Evolutionary conservation across 129 eudicot genomes (phyloP), one percentile per base, ranked within the genome.

Genomic region (Ambrosia trifida): DNA sequence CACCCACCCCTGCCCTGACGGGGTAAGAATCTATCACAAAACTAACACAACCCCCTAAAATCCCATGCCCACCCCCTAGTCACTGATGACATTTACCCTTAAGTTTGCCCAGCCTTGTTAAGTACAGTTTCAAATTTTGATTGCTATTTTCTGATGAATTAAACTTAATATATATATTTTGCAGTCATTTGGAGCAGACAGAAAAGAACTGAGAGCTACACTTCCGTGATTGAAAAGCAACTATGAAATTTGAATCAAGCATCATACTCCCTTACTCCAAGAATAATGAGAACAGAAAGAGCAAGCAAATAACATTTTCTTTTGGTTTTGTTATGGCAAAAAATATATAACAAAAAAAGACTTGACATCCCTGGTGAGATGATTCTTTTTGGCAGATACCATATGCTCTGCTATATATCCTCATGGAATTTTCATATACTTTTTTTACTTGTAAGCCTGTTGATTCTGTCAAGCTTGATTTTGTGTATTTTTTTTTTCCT

Each of bases 151-250:
- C 3, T 35, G 10, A 16, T 28, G 0, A 17, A 30, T 66, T 0
- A 12, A 66, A 17, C 3, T 5, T 76, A n/a, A 77, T 69, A 24
- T 24, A 24, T 0, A 24, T 24, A 24, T 17, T 7, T 31, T 84
- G 86, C 93, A 89, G 96, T 80, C 88, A 12, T 93, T 82, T 78
- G 98, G 98, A 71, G 85, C 92, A 16, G 98, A 93, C 76, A 82
- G 92, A 79, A 93, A 93, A 85, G 96, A 85, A 68, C 50, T 93
- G 32, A 83, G 88, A 85, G 76, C 90, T 47, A 78, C 73, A 49
- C 95, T 93, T 66, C 95, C 98, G 4, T 93, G 76, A 93, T 77
- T 33, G 32, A 30, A 61, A 49, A 60, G 44, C 31, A 45, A 76
- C 36, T 28, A 33, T 28, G 47, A 62, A 68, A 31, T n/a, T 28